phyloP scores from a whole-genome alignment of 331 rosid genomes.

The Quercus phellos region DNA sequence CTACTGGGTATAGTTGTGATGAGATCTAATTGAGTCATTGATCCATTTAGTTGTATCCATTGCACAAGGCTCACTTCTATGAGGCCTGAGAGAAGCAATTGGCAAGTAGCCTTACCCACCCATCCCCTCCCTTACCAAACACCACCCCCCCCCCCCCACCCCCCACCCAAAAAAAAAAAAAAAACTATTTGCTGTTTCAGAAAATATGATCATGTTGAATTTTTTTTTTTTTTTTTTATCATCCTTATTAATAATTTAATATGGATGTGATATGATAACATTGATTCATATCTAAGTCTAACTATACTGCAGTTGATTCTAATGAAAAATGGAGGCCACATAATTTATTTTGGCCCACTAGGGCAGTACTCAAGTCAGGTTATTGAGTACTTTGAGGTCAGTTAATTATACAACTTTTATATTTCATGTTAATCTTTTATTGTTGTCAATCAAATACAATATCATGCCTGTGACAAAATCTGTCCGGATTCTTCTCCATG shows the following conservation, averaged over 20 bases:
- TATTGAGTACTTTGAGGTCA: constrained; percentile 78
- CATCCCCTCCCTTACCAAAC: no score
- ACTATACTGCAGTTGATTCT: constrained; percentile 51
- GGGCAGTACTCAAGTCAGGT: constrained; percentile 63
- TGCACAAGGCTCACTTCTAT: no score
- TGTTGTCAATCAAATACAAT: neutral
- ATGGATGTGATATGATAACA: neutral
- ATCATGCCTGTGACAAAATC: neutral
- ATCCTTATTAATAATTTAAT: neutral
- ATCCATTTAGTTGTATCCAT: no score
- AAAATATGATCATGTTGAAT: neutral
- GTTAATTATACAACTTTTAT: neutral
- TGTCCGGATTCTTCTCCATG: neutral
- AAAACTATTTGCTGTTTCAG: neutral
- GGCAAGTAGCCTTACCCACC: no score
- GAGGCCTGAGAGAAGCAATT: no score
- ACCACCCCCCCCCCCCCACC: no score
- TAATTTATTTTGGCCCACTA: constrained; percentile 61
- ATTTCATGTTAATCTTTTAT: neutral
- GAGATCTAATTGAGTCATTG: no score
- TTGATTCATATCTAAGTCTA: neutral
- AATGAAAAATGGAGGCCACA: constrained; percentile 75
- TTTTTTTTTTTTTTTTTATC: neutral
- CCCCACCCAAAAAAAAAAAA: neutral
- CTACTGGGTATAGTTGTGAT: no score